Conservation (phyloP, 495 filamentous ascomycete genomes). For the Neurospora sp. region DNA sequence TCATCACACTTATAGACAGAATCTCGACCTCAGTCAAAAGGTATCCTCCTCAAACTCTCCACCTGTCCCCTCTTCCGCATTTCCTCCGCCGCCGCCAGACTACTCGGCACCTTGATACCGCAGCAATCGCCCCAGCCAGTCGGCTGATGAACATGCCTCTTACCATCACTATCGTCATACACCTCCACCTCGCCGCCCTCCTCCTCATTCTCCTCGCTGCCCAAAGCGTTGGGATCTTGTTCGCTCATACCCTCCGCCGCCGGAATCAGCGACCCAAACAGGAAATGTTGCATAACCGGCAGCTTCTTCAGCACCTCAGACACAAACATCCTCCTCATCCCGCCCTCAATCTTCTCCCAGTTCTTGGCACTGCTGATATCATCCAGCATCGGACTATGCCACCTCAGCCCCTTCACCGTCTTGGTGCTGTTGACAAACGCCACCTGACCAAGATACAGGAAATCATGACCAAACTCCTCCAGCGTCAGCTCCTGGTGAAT, state of each 20-base stretch:
- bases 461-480: constrained; percentile 75
- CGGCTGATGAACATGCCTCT: constrained; percentile 53
- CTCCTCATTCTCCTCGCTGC: constrained; percentile 36
- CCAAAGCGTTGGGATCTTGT: constrained; percentile 32
- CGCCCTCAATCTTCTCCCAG: constrained; percentile 87
- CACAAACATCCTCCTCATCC: constrained; percentile 94
- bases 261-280: constrained; percentile 78
- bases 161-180: constrained; percentile 50
- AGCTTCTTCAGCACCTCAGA: constrained; percentile 87
- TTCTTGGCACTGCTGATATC: constrained; percentile 88
- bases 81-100: constrained; percentile 78
- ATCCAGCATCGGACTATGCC: constrained; percentile 98
- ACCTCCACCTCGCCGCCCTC: constrained; percentile 48
- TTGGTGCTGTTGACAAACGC: constrained; percentile 92
- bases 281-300: constrained; percentile 96
- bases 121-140: constrained; percentile 93
- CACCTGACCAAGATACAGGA: constrained; percentile 85
- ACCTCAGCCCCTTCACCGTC: constrained; percentile 87
- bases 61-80: constrained; percentile 59
- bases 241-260: constrained; percentile 72
- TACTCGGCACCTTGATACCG: constrained; percentile 95
- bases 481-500: constrained; percentile 81
- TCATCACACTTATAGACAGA: background rate
- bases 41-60: constrained; percentile 66
- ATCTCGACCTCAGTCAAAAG: constrained; percentile 59